These are phyloP conservation scores for Eucalyptus albens DNA, from an alignment of 345 rosid genomes.

Conservation along the genomic window DNA sequence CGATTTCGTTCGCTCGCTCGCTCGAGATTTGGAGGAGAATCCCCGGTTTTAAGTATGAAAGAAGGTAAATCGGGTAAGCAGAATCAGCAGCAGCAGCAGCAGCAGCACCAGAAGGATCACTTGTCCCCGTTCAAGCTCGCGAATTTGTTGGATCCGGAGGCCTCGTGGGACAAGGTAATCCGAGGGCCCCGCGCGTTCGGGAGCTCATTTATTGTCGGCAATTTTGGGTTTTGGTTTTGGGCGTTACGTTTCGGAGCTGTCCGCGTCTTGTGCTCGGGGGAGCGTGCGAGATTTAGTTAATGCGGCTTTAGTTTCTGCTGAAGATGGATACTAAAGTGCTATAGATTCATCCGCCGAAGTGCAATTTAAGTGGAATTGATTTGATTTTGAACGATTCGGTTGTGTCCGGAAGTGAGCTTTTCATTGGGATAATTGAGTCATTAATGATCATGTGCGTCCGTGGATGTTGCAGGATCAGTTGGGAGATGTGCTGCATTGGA, in stretches of 20 bases:
- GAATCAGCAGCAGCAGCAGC: slow-evolving; percentile 12
- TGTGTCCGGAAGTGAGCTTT: neutral
- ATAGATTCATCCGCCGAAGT: neutral
- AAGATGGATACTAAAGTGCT: neutral
- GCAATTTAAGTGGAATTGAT: neutral
- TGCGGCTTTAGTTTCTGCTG: neutral
- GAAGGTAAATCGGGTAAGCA: slow-evolving; percentile 36
- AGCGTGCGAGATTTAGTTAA: neutral
- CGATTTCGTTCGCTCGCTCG: neutral
- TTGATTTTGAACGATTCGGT: neutral
- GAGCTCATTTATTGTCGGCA: neutral
- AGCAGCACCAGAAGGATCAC: slow-evolving; percentile 36
- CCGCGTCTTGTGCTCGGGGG: neutral
- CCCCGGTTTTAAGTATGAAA: slow-evolving; percentile 24
- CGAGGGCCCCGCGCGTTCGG: neutral
- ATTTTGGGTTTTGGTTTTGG: neutral
- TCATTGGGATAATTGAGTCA: neutral
- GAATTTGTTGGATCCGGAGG: slow-evolving; percentile 78
- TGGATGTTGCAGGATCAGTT: slow-evolving; percentile 67
- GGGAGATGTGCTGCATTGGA: slow-evolving; percentile 98
- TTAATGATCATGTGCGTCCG: neutral
- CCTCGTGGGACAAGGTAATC: slow-evolving; percentile 82
- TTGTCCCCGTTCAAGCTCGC: slow-evolving; percentile 56
- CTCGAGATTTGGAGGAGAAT: neutral
- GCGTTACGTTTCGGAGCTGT: neutral